Conservation (phyloP, 1,139 yeast genomes). For the Hemisphaericaspora lyxosophila region DNA sequence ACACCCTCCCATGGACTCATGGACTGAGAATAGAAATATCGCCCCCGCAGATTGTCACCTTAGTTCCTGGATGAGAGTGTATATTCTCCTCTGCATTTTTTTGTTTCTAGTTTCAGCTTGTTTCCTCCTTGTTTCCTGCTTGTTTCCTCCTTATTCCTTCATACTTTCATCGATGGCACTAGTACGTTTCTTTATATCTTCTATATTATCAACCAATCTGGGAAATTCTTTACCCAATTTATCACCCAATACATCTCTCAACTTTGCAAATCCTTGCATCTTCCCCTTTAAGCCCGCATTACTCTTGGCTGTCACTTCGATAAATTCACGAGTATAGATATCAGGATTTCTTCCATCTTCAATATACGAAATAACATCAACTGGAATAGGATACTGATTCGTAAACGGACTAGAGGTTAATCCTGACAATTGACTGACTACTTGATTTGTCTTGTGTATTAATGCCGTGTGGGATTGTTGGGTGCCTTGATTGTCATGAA, state of each 20-base stretch:
- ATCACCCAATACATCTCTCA: conserved; percentile 64
- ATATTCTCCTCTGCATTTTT: no score
- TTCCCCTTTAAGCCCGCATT: conserved; percentile 89
- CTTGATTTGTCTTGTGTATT: conserved; percentile 41
- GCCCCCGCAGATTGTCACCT: no score
- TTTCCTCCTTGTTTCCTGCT: no score
- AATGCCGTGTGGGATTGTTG: conserved; percentile 47
- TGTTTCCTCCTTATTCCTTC: no score
- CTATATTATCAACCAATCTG: conserved; percentile 48
- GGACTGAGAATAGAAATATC: no score
- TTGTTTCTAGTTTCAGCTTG: no score
- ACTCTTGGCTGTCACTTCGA: conserved; percentile 84
- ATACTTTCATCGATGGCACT: no score
- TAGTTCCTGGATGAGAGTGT: no score
- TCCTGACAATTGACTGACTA: conserved; percentile 38
- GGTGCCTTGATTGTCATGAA: conserved; percentile 92
- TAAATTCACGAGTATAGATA: conserved; percentile 92
- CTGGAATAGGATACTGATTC: conserved; percentile 55
- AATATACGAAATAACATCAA: conserved; percentile 78
- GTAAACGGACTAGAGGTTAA: conserved; percentile 35
- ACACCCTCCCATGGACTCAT: no score
- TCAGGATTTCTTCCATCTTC: conserved; percentile 98
- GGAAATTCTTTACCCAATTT: conserved; percentile 79
- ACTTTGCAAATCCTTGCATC: conserved; percentile 56
- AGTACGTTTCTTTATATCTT: conserved; percentile 34